These are phyloP conservation scores for Musa troglodytarum DNA, from an alignment of 176 grass and related monocot species.

Conservation along the genomic window DNA sequence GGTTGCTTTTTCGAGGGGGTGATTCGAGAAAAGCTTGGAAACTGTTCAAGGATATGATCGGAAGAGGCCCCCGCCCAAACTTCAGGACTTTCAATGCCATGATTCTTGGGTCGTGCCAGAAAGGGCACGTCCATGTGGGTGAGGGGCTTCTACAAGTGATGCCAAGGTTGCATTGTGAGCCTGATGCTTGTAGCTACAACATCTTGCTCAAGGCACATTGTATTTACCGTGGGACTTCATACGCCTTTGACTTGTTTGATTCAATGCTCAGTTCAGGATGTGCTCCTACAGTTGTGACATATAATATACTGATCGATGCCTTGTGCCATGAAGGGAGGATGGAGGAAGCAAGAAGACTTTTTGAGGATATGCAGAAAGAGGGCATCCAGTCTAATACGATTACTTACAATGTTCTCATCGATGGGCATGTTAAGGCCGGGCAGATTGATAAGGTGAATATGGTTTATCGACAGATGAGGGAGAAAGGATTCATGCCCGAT, in stretches of 20 bases:
- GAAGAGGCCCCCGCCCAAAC: conserved; percentile 39
- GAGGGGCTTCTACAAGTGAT: conserved; percentile 45
- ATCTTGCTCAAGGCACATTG: conserved; percentile 79
- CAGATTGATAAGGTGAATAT: conserved; percentile 44
- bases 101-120: conserved; percentile 70
- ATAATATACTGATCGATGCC: conserved; percentile 64
- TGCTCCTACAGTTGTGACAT: conserved; percentile 41
- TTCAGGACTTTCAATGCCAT: conserved; percentile 58
- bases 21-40: conserved; percentile 58
- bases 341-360: conserved; percentile 52
- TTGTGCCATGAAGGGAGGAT: conserved; percentile 54
- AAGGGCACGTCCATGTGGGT: conserved; percentile 30
- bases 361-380: conserved; percentile 43
- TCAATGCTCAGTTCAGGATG: conserved; percentile 36
- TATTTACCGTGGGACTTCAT: conserved; percentile 30
- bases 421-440: conserved; percentile 74
- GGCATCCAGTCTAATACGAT: conserved; percentile 55
- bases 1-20: conserved; percentile 39
- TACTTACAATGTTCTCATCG: conserved; percentile 78
- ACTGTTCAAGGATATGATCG: conserved; percentile 74
- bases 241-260: conserved; percentile 67
- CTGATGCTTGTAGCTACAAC: conserved; percentile 59
- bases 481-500: conserved; percentile 56
- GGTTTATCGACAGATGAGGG: conserved; percentile 55
- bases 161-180: conserved; percentile 38